Conservation (phyloP, 2,329 filamentous ascomycete genomes). For the Pseudomassariella vexata region DNA sequence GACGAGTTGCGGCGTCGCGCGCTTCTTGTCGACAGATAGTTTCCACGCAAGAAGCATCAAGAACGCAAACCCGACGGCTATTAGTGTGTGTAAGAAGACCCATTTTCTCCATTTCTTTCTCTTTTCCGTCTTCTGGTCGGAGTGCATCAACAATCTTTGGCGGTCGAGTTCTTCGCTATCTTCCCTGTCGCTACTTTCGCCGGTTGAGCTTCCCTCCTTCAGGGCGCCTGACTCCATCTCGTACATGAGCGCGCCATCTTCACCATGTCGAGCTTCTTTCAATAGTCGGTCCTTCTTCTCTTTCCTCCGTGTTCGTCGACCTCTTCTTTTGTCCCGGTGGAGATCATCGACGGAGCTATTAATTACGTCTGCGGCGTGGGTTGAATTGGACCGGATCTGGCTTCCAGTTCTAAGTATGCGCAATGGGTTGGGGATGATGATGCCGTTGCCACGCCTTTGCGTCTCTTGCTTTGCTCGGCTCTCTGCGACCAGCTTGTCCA, state of each 20-base stretch:
- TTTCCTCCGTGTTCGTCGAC: slow-evolving; percentile 42
- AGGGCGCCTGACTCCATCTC: slow-evolving; percentile 68
- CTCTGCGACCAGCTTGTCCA: slow-evolving; percentile 53
- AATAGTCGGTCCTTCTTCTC: slow-evolving; percentile 48
- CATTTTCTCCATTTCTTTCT: slow-evolving; percentile 48
- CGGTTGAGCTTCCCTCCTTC: slow-evolving; percentile 59
- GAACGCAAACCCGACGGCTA: slow-evolving; percentile 49
- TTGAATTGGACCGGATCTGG: slow-evolving; percentile 26
- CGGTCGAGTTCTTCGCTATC: slow-evolving; percentile 54
- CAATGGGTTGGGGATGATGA: slow-evolving; percentile 45
- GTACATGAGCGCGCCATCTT: slow-evolving; percentile 76
- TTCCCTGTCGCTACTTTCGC: slow-evolving; percentile 56
- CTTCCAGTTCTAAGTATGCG: slow-evolving; percentile 32
- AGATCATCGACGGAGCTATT: slow-evolving; percentile 43
- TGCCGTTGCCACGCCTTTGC: slow-evolving; percentile 39
- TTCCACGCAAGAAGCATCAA: slow-evolving; percentile 54
- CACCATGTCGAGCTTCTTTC: slow-evolving; percentile 52
- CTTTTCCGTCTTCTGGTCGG: slow-evolving; percentile 41
- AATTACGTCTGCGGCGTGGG: slow-evolving; percentile 33
- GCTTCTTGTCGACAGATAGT: slow-evolving; percentile 42
- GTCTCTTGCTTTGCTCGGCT: slow-evolving; percentile 39
- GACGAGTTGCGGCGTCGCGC: slow-evolving; percentile 29
- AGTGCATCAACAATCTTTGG: slow-evolving; percentile 41
- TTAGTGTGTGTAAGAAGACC: slow-evolving; percentile 46
- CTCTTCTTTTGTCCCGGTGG: slow-evolving; percentile 42